Evolutionary conservation across 2,329 filamentous ascomycete genomes (phyloP).

Genomic region (Fusarium tupiense): DNA sequence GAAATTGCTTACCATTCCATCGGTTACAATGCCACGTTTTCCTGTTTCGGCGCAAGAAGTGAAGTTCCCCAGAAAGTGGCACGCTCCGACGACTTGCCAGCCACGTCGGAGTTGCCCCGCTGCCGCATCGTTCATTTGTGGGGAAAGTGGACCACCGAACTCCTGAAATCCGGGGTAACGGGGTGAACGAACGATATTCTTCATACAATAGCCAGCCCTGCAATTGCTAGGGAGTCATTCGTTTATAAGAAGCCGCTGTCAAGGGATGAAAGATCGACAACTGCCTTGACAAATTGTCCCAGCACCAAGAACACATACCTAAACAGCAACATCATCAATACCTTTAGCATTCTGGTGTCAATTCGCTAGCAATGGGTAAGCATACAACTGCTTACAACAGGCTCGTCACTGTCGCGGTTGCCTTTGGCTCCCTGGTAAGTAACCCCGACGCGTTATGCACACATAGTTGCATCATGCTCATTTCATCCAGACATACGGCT

Average conservation of each 20-base stretch:
- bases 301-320: not conserved
- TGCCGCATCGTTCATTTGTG: not conserved
- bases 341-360: not conserved
- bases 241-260: not conserved
- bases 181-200: not conserved
- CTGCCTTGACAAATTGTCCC: too few species aligned
- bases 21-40: accelerated
- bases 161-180: not conserved
- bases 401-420: constrained; percentile 47
- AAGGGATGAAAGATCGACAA: not conserved
- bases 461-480: not conserved
- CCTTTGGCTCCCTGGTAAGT: constrained; percentile 45
- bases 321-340: not conserved
- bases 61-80: not conserved
- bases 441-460: accelerated
- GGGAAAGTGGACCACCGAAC: not conserved
- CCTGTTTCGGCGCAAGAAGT: too few species aligned
- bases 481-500: constrained; percentile 57
- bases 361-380: not conserved
- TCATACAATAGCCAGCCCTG: not conserved
- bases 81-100: not conserved
- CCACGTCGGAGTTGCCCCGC: not conserved
- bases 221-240: not conserved
- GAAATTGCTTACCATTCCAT: not conserved
- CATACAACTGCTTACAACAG: constrained; percentile 46